Base-by-base conservation (phyloP, 768 basidiomycete species). In the Hypholoma sublateritium region DNA sequence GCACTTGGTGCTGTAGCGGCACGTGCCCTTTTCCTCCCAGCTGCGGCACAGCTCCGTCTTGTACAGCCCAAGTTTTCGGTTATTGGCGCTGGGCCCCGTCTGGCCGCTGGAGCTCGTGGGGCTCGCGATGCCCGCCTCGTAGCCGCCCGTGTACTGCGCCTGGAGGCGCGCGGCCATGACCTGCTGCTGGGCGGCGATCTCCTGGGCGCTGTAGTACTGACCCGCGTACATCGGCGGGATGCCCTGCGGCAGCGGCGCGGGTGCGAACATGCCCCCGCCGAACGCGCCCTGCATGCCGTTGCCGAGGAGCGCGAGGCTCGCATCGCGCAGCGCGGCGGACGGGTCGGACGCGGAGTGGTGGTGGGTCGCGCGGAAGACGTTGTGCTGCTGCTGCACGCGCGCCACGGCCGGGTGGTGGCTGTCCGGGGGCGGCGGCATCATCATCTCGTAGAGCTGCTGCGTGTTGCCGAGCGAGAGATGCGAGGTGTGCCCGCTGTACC, bases 21-120 rank as follows among this genome's bases (percentile, higher is more conserved):
- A 94, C 14, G 83, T 73, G 2, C 91, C 91, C 68, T 94, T 94
- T 74, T 94, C 92, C 69, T 94, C 92, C 92, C 93, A 94, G 69
- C 93, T 95, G 60, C 89, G 78, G 71, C 93, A 94, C 46, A 94
- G 62, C 69, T 93, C 89, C 0, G 93, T 95, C 78, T 95, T 95
- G 78, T 95, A 95, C 46, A 95, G 68, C 16, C 90, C 91, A 22
- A 94, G 73, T 75, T 95, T 95, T 64, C 93, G 82, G 68, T 95
- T 95, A 74, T 95, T 95, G 9, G 92, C 89, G 60, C 91, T 93
- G 14, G 93, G 93, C 0, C 92, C 92, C 46, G 75, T 78, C 50
- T 79, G 79, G 25, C 78, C 75, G 56, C 65, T 77, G 13, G 70
- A 72, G 62, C 67, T 77, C 17, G 76, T 73, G 0, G 80, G 77